phyloP scores from a whole-genome alignment of 306 rosid genomes.

The Lathyrus oleraceus region DNA sequence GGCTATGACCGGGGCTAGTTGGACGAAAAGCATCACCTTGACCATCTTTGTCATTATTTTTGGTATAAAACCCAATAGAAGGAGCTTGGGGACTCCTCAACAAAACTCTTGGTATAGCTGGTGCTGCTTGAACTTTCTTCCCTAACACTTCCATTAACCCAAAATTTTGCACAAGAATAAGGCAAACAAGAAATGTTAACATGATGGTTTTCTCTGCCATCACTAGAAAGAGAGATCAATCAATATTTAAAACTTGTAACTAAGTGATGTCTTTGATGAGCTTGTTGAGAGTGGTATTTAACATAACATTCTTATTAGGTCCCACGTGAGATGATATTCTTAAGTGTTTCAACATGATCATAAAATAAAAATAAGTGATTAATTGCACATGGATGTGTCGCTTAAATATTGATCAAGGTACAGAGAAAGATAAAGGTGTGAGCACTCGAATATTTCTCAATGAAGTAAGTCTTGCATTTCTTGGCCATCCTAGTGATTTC shows the following conservation, averaged over 20 bases:
- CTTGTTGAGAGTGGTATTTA: slow-evolving; percentile 53
- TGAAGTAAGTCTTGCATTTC: slow-evolving; percentile 37
- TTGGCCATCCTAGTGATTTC: slow-evolving; percentile 28
- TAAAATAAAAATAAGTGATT: slow-evolving; percentile 36
- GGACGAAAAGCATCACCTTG: slow-evolving; percentile 56
- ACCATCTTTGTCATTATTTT: slow-evolving; percentile 33
- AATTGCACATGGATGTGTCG: slow-evolving; percentile 58
- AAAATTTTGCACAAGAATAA: slow-evolving; percentile 39
- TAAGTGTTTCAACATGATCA: slow-evolving; percentile 30
- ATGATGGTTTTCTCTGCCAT: slow-evolving; percentile 40
- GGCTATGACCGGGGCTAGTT: slow-evolving; percentile 61
- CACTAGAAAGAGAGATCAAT: background rate
- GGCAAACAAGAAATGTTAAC: slow-evolving; percentile 29
- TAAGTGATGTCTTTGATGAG: slow-evolving; percentile 18
- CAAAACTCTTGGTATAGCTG: slow-evolving; percentile 25
- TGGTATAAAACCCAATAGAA: slow-evolving; percentile 32
- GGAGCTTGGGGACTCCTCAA: slow-evolving; percentile 43
- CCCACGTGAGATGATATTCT: slow-evolving; percentile 44
- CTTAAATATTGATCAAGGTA: slow-evolving; percentile 33
- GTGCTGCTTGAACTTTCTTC: slow-evolving; percentile 43
- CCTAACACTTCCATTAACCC: slow-evolving; percentile 40
- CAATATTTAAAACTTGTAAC: background rate
- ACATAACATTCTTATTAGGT: slow-evolving; percentile 37
- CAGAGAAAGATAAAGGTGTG: slow-evolving; percentile 20
- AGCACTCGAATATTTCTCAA: slow-evolving; percentile 48